Conservation (phyloP, 208 protist species). For the Leishmania gerbilli region DNA sequence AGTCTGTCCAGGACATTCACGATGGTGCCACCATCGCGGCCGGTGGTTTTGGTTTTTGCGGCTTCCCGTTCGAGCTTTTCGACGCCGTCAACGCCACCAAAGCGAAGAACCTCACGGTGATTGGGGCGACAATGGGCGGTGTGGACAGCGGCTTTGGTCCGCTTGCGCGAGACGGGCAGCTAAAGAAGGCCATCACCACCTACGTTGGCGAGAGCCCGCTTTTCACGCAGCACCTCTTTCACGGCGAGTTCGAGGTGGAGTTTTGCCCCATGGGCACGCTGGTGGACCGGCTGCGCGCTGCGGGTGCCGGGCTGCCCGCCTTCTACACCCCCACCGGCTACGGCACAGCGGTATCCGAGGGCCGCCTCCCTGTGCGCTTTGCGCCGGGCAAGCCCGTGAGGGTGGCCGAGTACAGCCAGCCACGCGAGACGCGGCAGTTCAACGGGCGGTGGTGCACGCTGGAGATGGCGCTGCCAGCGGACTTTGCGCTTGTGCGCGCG, state of each 20-base stretch:
- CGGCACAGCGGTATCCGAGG: constrained; percentile 81
- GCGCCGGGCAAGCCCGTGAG: constrained; percentile 54
- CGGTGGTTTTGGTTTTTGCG: constrained; percentile 93
- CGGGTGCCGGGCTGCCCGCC: constrained; percentile 93
- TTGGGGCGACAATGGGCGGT: constrained; percentile 83
- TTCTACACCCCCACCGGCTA: constrained; percentile 94
- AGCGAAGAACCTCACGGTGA: constrained; percentile 83
- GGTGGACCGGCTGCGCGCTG: constrained; percentile 90
- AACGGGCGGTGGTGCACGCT: constrained; percentile 86
- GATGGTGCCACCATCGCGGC: constrained; percentile 59
- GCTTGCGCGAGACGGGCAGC: constrained; percentile 83
- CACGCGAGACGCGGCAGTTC: constrained; percentile 75
- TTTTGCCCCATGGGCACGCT: constrained; percentile 95
- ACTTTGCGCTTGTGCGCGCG: constrained; percentile 92
- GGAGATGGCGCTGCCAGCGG: constrained; percentile 87
- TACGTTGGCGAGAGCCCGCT: constrained; percentile 94
- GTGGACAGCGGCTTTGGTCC: constrained; percentile 87
- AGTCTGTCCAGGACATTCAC: constrained; percentile 57
- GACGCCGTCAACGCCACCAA: constrained; percentile 49
- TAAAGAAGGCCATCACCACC: constrained; percentile 75
- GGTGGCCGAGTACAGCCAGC: constrained; percentile 43
- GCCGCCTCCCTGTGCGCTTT: constrained; percentile 90
- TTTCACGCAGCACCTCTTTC: constrained; percentile 89
- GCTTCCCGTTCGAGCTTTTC: constrained; percentile 88
- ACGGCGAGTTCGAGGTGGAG: constrained; percentile 93